These are phyloP conservation scores for Codiaeum variegatum DNA, from an alignment of 441 rosid genomes.

Conservation along the genomic window DNA sequence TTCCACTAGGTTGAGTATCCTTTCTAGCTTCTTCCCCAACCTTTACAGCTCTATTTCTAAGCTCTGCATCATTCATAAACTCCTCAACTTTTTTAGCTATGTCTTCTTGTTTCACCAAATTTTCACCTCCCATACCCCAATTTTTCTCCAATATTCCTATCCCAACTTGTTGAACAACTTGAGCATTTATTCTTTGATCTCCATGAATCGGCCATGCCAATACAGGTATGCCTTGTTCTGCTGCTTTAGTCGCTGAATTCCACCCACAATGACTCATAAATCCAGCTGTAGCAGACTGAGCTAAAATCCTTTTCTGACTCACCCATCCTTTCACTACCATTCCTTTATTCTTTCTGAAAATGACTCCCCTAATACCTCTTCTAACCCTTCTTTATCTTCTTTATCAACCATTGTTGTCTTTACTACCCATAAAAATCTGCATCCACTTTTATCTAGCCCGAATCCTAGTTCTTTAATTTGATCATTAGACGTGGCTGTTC, in stretches of 20 bases:
- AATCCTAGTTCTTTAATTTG: conserved; percentile 15
- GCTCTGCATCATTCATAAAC: not conserved
- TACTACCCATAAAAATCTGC: conserved; percentile 12
- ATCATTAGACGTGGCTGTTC: conserved; percentile 9
- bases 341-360: conserved; percentile 4
- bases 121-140: conserved; percentile 1
- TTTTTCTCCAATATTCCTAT: not conserved
- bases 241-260: conserved; percentile 15
- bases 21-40: conserved; percentile 3
- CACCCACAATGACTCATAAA: conserved; percentile 20
- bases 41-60: not conserved
- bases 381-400: conserved; percentile 7
- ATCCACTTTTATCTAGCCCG: not conserved
- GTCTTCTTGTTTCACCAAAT: not conserved
- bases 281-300: conserved; percentile 11
- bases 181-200: conserved; percentile 16
- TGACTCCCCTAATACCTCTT: not conserved
- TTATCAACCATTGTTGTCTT: conserved; percentile 10
- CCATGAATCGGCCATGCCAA: conserved; percentile 19
- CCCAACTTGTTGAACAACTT: conserved; percentile 1
- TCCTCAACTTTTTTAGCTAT: not conserved
- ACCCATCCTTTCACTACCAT: conserved; percentile 21
- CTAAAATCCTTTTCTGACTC: conserved; percentile 2
- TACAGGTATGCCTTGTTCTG: conserved; percentile 1
- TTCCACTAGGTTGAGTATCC: not conserved